Percentiles rank a stretch among this genome's conserved stretches.
phyloP scores from a whole-genome alignment of 1,139 yeast species.

The Candida albicans region DNA sequence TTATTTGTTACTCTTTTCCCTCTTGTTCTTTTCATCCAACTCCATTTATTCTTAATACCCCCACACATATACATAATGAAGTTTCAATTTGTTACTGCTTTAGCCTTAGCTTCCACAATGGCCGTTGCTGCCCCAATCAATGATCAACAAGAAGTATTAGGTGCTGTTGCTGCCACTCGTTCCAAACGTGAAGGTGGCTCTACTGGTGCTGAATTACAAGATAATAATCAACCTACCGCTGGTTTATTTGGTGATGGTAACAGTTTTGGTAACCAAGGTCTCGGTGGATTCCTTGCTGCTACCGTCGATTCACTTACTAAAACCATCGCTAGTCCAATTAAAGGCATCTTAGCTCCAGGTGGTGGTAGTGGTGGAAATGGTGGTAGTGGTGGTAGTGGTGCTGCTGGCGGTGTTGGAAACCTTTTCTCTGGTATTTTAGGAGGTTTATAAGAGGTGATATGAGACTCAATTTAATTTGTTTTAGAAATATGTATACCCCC shows the following conservation, averaged over 20 bases:
- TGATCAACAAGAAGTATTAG: background rate
- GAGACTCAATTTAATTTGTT: too few relatives aligned
- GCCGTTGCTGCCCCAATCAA: slow-evolving; percentile 3
- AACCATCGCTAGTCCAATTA: background rate
- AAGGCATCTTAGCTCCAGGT: background rate
- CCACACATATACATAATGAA: background rate
- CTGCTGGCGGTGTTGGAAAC: background rate
- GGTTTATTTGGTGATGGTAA: slow-evolving; percentile 5
- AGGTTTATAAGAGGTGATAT: background rate
- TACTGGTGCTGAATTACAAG: slow-evolving; percentile 3
- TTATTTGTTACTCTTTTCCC: too few relatives aligned
- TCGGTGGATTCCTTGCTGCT: background rate
- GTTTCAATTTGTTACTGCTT: slow-evolving; percentile 2
- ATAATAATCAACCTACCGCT: slow-evolving; percentile 1
- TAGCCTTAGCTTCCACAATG: slow-evolving; percentile 1
- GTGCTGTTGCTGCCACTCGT: background rate
- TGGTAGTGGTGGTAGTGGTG: background rate
- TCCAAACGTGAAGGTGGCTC: slow-evolving; percentile 1
- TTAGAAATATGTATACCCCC: too few relatives aligned
- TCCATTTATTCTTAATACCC: background rate
- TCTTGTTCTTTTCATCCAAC: background rate
- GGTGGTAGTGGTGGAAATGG: background rate
- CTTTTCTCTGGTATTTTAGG: background rate
- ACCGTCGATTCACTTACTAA: background rate
- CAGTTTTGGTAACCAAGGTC: slow-evolving; percentile 1